Percentiles rank a stretch among this genome's conserved stretches.
Evolutionary conservation across 257 asterid genomes (phyloP).

Genomic region (Solanum arcanum): DNA sequence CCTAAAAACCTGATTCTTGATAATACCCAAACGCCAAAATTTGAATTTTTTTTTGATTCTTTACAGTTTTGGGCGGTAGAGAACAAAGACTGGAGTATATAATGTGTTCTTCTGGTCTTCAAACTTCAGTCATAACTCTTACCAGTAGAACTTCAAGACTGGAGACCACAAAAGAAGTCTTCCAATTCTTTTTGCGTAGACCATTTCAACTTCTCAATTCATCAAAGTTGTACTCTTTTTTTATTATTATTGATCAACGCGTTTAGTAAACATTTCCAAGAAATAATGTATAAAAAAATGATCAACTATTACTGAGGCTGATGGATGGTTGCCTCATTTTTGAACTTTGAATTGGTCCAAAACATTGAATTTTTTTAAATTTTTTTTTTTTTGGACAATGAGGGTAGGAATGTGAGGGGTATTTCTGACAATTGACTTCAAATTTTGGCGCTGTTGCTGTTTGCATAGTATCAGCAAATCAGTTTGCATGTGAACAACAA

Average conservation of each 20-base stretch:
- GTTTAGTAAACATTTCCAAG: background rate
- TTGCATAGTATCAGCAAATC: background rate
- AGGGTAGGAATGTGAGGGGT: background rate
- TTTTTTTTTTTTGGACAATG: background rate
- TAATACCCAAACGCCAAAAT: background rate
- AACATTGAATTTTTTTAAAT: background rate
- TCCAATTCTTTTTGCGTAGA: background rate
- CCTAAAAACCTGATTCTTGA: background rate
- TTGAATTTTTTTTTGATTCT: background rate
- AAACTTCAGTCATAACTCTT: background rate
- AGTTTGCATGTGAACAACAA: background rate
- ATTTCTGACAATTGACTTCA: background rate
- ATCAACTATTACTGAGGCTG: background rate
- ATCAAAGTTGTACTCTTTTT: background rate
- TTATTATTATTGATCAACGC: conserved; percentile 5
- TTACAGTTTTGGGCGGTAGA: background rate
- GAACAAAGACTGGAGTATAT: background rate
- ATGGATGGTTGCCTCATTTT: background rate
- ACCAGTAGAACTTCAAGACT: background rate
- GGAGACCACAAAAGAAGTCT: background rate
- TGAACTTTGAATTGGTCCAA: conserved; percentile 1
- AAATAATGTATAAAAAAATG: background rate
- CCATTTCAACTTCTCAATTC: background rate
- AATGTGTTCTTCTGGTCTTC: background rate
- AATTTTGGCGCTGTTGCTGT: background rate